Evolutionary conservation across 352 stramenopile species (phyloP), one percentile per base, ranked within the genome.

Genomic region (Phytophthora constricta): DNA sequence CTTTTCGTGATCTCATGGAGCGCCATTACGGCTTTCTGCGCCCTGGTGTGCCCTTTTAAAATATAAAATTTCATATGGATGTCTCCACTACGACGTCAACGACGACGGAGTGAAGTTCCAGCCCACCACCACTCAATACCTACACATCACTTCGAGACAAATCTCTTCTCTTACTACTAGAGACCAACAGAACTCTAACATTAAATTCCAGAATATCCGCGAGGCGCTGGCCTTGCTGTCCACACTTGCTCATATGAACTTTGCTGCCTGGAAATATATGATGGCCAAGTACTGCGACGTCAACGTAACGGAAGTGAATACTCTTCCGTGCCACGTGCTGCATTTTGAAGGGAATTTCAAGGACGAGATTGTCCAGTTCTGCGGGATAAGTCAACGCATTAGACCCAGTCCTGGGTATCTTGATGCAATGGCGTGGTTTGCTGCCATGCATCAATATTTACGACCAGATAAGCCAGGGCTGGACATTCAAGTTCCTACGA

Each of bases 151-250:
- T n/a, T n/a, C n/a, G n/a, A n/a, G n/a, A n/a, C n/a, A n/a, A n/a
- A n/a, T n/a, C n/a, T n/a, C n/a, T n/a, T n/a, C n/a, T n/a, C n/a
- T n/a, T n/a, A n/a, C n/a, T n/a, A n/a, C n/a, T n/a, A n/a, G n/a
- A n/a, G n/a, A n/a, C n/a, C n/a, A n/a, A n/a, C n/a, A n/a, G n/a
- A n/a, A n/a, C n/a, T n/a, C n/a, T n/a, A n/a, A n/a, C n/a, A 43
- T 58, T 4, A 54, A 69, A 34, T 69, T 69, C 34, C 53, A 69
- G 28, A 69, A 63, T 25, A 58, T 55, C 2, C 19, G 47, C 34
- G 62, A 70, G 28, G 62, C 62, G 7, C 48, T 65, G 2, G 37
- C 53, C 3, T 47, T 65, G 28, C 50, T 70, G 62, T 46, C 62
- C 5, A 37, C 31, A 13, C 5, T 37, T 11, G 31, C 5, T 37